phyloP scores from a whole-genome alignment of 257 asterid species.

The Lithospermum erythrorhizon region DNA sequence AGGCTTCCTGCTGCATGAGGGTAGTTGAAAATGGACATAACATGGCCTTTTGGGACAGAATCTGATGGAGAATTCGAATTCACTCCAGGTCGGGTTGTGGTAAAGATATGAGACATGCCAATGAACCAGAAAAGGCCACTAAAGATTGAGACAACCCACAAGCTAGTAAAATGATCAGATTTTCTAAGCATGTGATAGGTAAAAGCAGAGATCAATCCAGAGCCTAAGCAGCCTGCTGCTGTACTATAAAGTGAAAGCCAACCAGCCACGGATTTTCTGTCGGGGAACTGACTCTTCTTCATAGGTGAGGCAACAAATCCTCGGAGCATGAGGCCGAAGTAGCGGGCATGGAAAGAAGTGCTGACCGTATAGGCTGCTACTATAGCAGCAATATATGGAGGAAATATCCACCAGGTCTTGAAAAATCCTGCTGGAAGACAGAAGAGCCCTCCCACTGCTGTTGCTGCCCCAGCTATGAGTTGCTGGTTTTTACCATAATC shows the following conservation, averaged over 20 bases:
- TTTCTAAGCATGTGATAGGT: slow-evolving; percentile 57
- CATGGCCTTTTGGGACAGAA: slow-evolving; percentile 30
- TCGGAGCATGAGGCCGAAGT: slow-evolving; percentile 66
- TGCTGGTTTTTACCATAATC: slow-evolving; percentile 58
- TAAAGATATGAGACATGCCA: slow-evolving; percentile 53
- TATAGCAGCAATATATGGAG: slow-evolving; percentile 56
- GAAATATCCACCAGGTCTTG: slow-evolving; percentile 68
- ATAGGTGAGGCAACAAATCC: slow-evolving; percentile 55
- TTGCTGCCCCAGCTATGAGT: slow-evolving; percentile 58
- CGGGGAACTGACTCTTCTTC: slow-evolving; percentile 29
- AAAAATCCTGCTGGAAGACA: slow-evolving; percentile 85
- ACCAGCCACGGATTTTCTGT: slow-evolving; percentile 45
- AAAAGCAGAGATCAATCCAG: slow-evolving; percentile 62
- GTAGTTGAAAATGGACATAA: slow-evolving; percentile 50
- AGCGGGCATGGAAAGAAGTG: slow-evolving; percentile 55
- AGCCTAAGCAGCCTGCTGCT: slow-evolving; percentile 67
- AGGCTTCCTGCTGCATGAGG: slow-evolving; percentile 82
- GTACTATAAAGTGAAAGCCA: slow-evolving; percentile 69
- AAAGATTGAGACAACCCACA: slow-evolving; percentile 86
- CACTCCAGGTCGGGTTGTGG: slow-evolving; percentile 24
- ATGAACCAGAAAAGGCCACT: slow-evolving; percentile 77
- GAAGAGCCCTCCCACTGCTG: slow-evolving; percentile 68
- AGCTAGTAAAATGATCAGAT: slow-evolving; percentile 50
- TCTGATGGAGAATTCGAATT: slow-evolving; percentile 10
- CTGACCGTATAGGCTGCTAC: slow-evolving; percentile 63